Percentiles rank a stretch among this genome's conserved stretches.
Evolutionary conservation across 768 basidiomycete species (phyloP).

Genomic region (Agrocybe praecox): DNA sequence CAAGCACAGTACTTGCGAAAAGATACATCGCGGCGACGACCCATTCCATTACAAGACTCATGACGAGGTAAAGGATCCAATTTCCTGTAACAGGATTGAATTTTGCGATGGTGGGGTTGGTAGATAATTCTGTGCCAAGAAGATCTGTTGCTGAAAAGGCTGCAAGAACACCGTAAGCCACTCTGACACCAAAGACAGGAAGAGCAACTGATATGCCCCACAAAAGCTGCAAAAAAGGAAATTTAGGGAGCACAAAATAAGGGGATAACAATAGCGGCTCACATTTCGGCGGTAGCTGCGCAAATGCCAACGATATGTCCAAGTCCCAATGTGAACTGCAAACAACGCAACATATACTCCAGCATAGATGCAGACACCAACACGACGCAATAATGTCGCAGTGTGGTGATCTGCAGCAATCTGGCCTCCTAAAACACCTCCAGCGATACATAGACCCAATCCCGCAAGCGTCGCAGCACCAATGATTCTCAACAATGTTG

Average conservation of each 20-base stretch:
- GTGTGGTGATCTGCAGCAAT: slow-evolving; percentile 30
- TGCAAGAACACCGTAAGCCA: slow-evolving; percentile 59
- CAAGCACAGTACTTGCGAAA: slow-evolving; percentile 45
- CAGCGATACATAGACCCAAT: slow-evolving; percentile 45
- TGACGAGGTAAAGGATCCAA: slow-evolving; percentile 59
- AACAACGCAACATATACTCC: slow-evolving; percentile 42
- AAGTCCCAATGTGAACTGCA: slow-evolving; percentile 42
- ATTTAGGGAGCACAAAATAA: not conserved
- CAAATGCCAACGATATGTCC: slow-evolving; percentile 48
- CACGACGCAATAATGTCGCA: slow-evolving; percentile 44
- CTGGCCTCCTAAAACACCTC: slow-evolving; percentile 46
- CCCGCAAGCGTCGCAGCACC: slow-evolving; percentile 40
- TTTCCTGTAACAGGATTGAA: slow-evolving; percentile 60
- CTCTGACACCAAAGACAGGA: slow-evolving; percentile 60
- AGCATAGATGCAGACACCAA: slow-evolving; percentile 43
- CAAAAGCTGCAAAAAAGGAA: slow-evolving; percentile 46
- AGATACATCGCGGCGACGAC: slow-evolving; percentile 49
- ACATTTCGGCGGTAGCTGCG: slow-evolving; percentile 48
- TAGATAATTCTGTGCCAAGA: slow-evolving; percentile 36
- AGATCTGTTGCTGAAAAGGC: slow-evolving; percentile 57
- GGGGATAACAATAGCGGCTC: slow-evolving; percentile 16
- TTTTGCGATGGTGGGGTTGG: slow-evolving; percentile 47
- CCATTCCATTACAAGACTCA: slow-evolving; percentile 66
- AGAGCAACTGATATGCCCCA: slow-evolving; percentile 53
- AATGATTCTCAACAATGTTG: slow-evolving; percentile 35